phyloP scores from a whole-genome alignment of 768 basidiomycete genomes.

The Termitomyces eurrhizus region DNA sequence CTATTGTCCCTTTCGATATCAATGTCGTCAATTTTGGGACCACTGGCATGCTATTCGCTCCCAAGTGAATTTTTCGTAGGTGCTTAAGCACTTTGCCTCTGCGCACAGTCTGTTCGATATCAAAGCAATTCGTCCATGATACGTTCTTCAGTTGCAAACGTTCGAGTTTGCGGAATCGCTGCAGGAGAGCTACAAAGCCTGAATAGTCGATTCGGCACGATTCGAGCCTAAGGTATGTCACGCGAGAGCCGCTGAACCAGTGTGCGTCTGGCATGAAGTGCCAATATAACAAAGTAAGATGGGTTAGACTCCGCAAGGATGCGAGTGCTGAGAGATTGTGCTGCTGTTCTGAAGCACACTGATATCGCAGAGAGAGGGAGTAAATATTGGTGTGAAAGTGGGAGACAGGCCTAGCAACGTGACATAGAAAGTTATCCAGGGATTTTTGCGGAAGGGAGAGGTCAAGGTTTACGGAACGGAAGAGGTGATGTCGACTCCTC shows the following conservation, averaged over 20 bases:
- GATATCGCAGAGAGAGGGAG: constrained; percentile 3
- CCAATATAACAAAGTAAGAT: constrained; percentile 2
- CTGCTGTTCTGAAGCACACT: not conserved
- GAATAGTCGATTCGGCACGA: constrained; percentile 5
- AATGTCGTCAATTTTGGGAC: constrained; percentile 6
- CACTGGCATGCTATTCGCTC: constrained; percentile 2
- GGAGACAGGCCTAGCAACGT: constrained; percentile 3
- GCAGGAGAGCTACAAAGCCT: constrained; percentile 4
- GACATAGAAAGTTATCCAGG: not conserved
- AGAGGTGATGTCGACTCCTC: constrained; percentile 4
- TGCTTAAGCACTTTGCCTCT: not conserved
- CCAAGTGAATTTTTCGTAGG: constrained; percentile 10
- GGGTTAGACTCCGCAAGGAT: constrained; percentile 5
- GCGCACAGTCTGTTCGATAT: not conserved
- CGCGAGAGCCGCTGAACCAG: constrained; percentile 4
- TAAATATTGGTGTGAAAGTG: constrained; percentile 4
- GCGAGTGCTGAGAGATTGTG: constrained; percentile 4
- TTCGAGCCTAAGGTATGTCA: constrained; percentile 3
- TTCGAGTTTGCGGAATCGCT: constrained; percentile 4
- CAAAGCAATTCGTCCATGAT: constrained; percentile 6
- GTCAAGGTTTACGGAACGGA: constrained; percentile 7
- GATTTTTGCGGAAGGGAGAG: constrained; percentile 8
- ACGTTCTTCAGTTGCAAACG: constrained; percentile 5
- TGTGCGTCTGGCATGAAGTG: constrained; percentile 6
- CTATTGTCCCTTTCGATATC: constrained; percentile 2